Evolutionary conservation across 176 grass and related monocot genomes (phyloP).

Genomic region (Oryza rufipogon): DNA sequence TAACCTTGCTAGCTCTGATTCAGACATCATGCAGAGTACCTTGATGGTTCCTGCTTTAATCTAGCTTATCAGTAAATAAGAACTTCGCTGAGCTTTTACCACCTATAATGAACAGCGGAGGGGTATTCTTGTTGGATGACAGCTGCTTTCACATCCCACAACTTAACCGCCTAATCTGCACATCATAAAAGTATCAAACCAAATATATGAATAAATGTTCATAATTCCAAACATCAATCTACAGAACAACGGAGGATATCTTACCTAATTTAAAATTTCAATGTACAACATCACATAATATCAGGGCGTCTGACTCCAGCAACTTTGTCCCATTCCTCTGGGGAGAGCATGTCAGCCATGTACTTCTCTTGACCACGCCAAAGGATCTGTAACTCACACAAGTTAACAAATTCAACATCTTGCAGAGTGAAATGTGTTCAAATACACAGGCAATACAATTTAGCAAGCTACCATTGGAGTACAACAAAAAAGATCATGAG

Average conservation of each 20-base stretch:
- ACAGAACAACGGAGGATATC: conserved; percentile 15
- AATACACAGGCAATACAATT: not conserved
- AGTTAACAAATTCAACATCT: conserved; percentile 14
- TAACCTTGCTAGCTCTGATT: conserved; percentile 15
- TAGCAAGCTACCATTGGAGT: not conserved
- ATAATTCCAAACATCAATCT: not conserved
- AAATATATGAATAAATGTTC: not conserved
- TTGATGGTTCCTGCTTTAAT: conserved; percentile 25
- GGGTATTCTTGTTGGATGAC: not conserved
- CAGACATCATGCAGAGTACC: not conserved
- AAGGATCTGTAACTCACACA: conserved; percentile 64
- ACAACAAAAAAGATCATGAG: not conserved
- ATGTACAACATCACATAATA: conserved; percentile 47
- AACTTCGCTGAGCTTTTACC: conserved; percentile 1
- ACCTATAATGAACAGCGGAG: not conserved
- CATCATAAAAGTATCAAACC: conserved; percentile 10
- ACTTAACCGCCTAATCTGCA: conserved; percentile 44
- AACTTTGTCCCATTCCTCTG: conserved; percentile 66
- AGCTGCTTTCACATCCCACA: not conserved
- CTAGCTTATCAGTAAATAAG: conserved; percentile 29
- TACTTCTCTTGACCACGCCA: conserved; percentile 76
- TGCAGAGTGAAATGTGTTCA: not conserved
- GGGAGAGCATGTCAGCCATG: conserved; percentile 75
- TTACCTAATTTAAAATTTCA: conserved; percentile 40
- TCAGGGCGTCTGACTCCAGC: conserved; percentile 57